Base-by-base conservation (phyloP, 371 early-diverging fungal genomes). In the Fennellomyces sp. region DNA sequence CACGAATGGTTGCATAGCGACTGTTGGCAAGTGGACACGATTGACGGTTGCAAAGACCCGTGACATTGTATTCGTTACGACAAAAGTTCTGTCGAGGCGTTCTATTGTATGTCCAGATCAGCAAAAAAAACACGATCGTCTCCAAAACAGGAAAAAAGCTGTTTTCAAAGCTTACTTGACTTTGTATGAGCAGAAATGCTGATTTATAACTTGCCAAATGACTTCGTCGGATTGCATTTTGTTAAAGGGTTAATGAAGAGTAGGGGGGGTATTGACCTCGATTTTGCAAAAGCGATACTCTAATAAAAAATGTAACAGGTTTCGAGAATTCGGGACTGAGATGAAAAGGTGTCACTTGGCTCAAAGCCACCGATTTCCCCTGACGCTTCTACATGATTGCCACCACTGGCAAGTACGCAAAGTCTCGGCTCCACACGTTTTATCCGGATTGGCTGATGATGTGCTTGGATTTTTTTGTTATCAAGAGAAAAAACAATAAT, bases 21-120 rank as follows among this genome's bases (percentile, higher is more conserved):
- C 91, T 89, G 83, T 99, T 99, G 53, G 99, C 97, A 63, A 99
- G 82, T 13, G 99, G 99, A 76, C 99, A 99, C 10, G 96, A 93
- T 67, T 91, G 92, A 36, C 95, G 87, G 78, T 92, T 94, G 86
- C 99, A 99, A 23, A 98, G 86, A 42, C 99, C 99, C 7, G 99
- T 97, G 7, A 98, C 93, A 78, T 99, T 99, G 83, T 98, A 95
- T 72, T 92, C 92, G 72, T 99, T 98, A 67, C 96, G 92, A 82
- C 99, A 99, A 62, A 99, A 95, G 70, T 85, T 69, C 26, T 57
- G 47, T n/a, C 42, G 52, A 19, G 64, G 36, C 1, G 65, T 64
- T 49, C 64, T 69, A 54, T 26, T 8, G 7, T 45, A 35, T 55
- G 12, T 8, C n/a, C 3, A 42, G 26, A 15, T 17, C 13, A 6